Conservation (phyloP, 108 stramenopile genomes). For the Parietichytrium sp. region DNA sequence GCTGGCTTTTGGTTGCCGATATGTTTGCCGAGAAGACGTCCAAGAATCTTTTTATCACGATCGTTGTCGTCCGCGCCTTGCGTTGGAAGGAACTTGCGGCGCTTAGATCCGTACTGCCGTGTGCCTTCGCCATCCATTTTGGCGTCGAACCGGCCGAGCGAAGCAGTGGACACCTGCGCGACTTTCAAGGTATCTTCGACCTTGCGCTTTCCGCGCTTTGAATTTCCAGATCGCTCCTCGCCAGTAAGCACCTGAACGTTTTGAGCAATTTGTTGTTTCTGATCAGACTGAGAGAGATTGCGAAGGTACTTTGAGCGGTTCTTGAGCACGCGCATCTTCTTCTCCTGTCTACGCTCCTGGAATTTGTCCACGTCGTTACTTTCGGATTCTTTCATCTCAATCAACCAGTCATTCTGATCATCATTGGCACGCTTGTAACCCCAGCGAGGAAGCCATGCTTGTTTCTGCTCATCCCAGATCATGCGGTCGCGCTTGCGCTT, state of each 20-base stretch:
- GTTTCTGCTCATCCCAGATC: conserved; percentile 61
- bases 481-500: conserved; percentile 56
- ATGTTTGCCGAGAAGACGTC: conserved; percentile 5
- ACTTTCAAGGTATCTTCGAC: not conserved
- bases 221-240: not conserved
- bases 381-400: conserved; percentile 55
- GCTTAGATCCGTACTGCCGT: conserved; percentile 25
- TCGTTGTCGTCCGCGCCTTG: not conserved
- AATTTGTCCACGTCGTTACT: conserved; percentile 53
- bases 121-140: conserved; percentile 6
- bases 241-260: not conserved
- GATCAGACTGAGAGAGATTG: conserved; percentile 33
- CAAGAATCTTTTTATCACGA: conserved; percentile 27
- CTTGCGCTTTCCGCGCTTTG: not conserved
- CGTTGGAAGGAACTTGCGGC: conserved; percentile 6
- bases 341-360: conserved; percentile 48
- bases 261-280: not conserved
- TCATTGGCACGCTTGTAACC: conserved; percentile 60
- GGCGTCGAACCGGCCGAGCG: conserved; percentile 40
- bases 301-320: conserved; percentile 47
- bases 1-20: too few species aligned
- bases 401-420: conserved; percentile 52
- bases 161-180: conserved; percentile 43
- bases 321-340: conserved; percentile 63
- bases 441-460: conserved; percentile 59